A percentile compares a stretch with the other conserved stretches of the same genome.
Evolutionary conservation across 345 rosid genomes (phyloP).

Genomic region (Eutrema yunnanense): DNA sequence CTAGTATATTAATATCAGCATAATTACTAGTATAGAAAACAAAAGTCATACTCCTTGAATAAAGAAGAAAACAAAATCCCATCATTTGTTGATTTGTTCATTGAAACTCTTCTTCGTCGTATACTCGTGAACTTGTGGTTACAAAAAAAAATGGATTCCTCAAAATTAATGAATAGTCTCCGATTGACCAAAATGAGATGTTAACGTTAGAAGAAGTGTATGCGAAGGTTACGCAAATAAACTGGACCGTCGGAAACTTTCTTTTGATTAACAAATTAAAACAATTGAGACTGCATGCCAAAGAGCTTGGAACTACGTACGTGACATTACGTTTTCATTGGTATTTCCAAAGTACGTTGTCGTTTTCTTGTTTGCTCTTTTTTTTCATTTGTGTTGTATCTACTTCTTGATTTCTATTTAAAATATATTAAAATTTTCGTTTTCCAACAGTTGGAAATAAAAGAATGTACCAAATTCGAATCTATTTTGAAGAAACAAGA

Average conservation of each 20-base stretch:
- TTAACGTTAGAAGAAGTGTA: constrained; percentile 19
- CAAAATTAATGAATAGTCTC: neutral
- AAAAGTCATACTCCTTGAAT: neutral
- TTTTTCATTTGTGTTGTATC: neutral
- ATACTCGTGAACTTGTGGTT: constrained; percentile 23
- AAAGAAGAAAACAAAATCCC: neutral
- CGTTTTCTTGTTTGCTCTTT: constrained; percentile 23
- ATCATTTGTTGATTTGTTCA: constrained; percentile 14
- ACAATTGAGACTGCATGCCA: constrained; percentile 12
- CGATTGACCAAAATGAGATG: constrained; percentile 15
- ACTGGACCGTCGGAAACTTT: constrained; percentile 19
- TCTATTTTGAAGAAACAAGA: constrained; percentile 13
- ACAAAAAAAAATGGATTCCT: neutral
- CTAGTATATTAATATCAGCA: neutral
- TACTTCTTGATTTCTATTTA: neutral
- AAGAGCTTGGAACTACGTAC: constrained; percentile 17
- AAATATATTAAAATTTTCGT: neutral
- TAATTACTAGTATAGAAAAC: neutral
- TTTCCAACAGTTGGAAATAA: neutral
- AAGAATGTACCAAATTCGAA: neutral
- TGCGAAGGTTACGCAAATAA: constrained; percentile 22
- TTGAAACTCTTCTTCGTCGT: constrained; percentile 9
- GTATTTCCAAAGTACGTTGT: neutral
- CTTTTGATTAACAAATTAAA: neutral
- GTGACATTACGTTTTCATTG: constrained; percentile 12